Evolutionary conservation across 306 rosid species (phyloP).

Genomic region (Dalbergia oliveri): DNA sequence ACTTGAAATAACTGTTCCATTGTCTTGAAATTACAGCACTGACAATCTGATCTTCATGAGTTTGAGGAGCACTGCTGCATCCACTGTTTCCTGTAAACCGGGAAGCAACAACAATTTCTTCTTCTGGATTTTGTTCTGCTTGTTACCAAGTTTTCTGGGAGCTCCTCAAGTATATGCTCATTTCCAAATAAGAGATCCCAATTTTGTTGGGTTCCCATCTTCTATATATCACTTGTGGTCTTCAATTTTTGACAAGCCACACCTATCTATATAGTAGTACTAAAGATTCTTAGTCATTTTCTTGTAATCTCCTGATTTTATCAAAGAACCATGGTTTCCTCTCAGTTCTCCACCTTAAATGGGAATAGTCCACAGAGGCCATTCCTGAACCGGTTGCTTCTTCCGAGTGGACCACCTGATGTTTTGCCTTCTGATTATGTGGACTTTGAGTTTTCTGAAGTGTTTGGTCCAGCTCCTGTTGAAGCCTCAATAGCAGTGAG

Average conservation of each 20-base stretch:
- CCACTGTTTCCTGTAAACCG: slow-evolving; percentile 80
- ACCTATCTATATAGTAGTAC: slow-evolving; percentile 19
- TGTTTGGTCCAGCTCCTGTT: slow-evolving; percentile 69
- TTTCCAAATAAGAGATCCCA: slow-evolving; percentile 56
- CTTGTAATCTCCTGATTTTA: background rate
- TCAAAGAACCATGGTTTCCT: slow-evolving; percentile 67
- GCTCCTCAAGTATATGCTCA: slow-evolving; percentile 58
- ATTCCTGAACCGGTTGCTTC: slow-evolving; percentile 53
- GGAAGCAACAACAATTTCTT: slow-evolving; percentile 76
- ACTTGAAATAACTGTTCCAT: slow-evolving; percentile 32
- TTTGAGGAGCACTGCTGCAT: slow-evolving; percentile 64
- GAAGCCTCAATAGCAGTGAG: slow-evolving; percentile 51
- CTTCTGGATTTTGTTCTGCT: slow-evolving; percentile 75
- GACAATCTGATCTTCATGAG: slow-evolving; percentile 74
- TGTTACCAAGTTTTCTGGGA: slow-evolving; percentile 67
- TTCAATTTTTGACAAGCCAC: slow-evolving; percentile 40
- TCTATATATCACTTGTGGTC: slow-evolving; percentile 42
- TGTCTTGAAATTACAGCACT: slow-evolving; percentile 54
- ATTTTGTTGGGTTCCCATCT: slow-evolving; percentile 61
- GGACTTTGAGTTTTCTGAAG: slow-evolving; percentile 74
- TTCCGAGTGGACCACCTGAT: slow-evolving; percentile 58
- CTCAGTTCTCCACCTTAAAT: slow-evolving; percentile 59
- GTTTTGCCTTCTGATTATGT: slow-evolving; percentile 50
- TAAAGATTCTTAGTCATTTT: slow-evolving; percentile 31
- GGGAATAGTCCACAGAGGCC: slow-evolving; percentile 50